Evolutionary conservation across 1,139 yeast species (phyloP).

Genomic region (Saccharomyces hybrid): DNA sequence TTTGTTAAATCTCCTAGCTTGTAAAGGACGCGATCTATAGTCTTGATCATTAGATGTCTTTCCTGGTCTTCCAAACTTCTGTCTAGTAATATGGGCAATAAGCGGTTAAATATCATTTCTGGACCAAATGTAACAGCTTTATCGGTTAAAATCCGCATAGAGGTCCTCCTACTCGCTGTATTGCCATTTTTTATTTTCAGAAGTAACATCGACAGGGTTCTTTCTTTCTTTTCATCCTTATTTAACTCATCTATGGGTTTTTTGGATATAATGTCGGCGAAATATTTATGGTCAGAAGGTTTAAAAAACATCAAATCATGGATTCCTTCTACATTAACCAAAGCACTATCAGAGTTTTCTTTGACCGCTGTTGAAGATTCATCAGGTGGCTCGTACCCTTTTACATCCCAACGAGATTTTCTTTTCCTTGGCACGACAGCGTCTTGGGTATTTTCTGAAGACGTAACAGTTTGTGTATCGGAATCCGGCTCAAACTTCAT

Average conservation of each 20-base stretch:
- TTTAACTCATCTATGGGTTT: conserved; percentile 36
- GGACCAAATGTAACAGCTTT: conserved; percentile 65
- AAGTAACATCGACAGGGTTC: conserved; percentile 55
- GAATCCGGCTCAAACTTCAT: conserved; percentile 16
- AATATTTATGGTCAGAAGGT: conserved; percentile 64
- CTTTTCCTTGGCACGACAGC: conserved; percentile 12
- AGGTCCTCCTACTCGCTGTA: conserved; percentile 57
- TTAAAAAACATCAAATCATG: conserved; percentile 60
- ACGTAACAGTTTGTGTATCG: neutral
- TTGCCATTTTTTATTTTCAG: conserved; percentile 74
- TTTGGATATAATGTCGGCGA: conserved; percentile 50
- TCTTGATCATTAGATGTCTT: conserved; percentile 71
- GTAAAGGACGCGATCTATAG: conserved; percentile 60
- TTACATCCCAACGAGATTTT: conserved; percentile 33
- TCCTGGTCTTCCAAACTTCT: conserved; percentile 73
- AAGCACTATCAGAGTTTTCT: conserved; percentile 32
- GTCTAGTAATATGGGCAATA: conserved; percentile 70
- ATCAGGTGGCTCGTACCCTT: conserved; percentile 35
- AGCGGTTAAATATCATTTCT: conserved; percentile 53
- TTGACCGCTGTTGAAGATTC: conserved; percentile 22
- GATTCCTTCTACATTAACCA: conserved; percentile 58
- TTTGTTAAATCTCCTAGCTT: conserved; percentile 57
- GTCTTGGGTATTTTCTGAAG: conserved; percentile 25
- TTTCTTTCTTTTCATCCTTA: conserved; percentile 50
- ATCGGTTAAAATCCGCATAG: conserved; percentile 62